These are phyloP conservation scores for Coprinopsis strossmayeri DNA, from an alignment of 768 basidiomycete species.

Conservation along the genomic window DNA sequence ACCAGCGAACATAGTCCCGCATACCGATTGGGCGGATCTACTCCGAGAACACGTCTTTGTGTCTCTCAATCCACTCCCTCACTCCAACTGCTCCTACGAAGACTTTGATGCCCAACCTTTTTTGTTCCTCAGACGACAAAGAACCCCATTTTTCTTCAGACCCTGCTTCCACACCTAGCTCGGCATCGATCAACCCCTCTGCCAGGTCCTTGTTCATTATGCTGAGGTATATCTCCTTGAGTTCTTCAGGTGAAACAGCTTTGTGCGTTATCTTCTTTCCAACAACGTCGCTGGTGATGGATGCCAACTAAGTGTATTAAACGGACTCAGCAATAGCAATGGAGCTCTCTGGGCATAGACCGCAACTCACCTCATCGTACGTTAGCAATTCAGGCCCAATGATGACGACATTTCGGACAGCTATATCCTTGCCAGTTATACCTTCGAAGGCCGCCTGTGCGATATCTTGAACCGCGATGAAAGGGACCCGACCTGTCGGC, in stretches of 20 bases:
- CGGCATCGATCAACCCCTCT: conserved; percentile 12
- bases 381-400: conserved; percentile 23
- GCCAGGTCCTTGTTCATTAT: conserved; percentile 17
- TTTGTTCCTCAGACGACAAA: conserved; percentile 1
- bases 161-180: conserved; percentile 17
- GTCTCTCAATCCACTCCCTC: conserved; percentile 19
- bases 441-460: conserved; percentile 20
- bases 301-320: conserved; percentile 15
- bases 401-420: conserved; percentile 15
- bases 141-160: conserved; percentile 18
- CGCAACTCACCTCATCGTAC: conserved; percentile 20
- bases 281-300: conserved; percentile 15
- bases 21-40: too few species aligned
- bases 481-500: conserved; percentile 20
- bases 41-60: conserved; percentile 4
- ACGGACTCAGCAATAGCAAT: background rate
- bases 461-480: conserved; percentile 22
- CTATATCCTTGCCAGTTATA: conserved; percentile 14
- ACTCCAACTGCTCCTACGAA: conserved; percentile 19
- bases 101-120: conserved; percentile 8
- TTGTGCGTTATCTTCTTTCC: conserved; percentile 18
- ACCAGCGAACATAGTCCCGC: too few species aligned
- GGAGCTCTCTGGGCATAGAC: background rate
- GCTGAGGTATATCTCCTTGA: conserved; percentile 9
- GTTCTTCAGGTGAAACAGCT: conserved; percentile 11